Base-by-base conservation (phyloP, 176 grass and related monocot species). In the Juncus inflexus region DNA sequence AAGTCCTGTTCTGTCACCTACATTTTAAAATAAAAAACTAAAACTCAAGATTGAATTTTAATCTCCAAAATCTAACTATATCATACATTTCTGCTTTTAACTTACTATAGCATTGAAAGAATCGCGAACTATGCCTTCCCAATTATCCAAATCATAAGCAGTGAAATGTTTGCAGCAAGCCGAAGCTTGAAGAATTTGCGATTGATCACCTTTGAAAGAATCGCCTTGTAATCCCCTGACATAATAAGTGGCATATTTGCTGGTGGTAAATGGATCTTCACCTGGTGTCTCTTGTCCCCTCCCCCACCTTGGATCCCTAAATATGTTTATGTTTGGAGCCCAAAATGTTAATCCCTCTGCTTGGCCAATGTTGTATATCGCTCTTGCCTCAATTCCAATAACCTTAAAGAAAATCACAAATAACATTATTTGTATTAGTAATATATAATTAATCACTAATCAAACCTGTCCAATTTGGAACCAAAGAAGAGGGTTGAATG, bases 151-250 rank as follows among this genome's bases (percentile, higher is more conserved):
- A 74, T 96, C 92, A 57, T 96, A 96, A 5, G 92, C 87, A 39
- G 92, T 96, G 76, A 88, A 96, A 79, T 96, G 92, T 74, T 96
- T 96, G 87, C 92, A 96, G 80, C 92, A 96, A 67, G 92, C 92
- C 47, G 92, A 96, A 52, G 92, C 87, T 78, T 91, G 86, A 9
- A 96, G 43, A 57, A 75, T 56, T 3, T 69, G 52, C 60, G 75
- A 15, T 39, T 76, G 73, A 64, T 69, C 12, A 7, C 92, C 92
- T 63, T 76, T 13, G 42, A 78, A 45, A 41, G 2, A 64, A 75
- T 96, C 90, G 16, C 92, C 92, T 83, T 96, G 92, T 42, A 96
- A 40, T 60, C 92, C 92, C 38, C 87, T 79, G 45, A 96, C 87
- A 81, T 85, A 96, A 3, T 79, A 74, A 75, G 81, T 84, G 11